A percentile compares a stretch with the other conserved stretches of the same genome.
These are phyloP conservation scores for Uncinocarpus reesii DNA, from an alignment of 2,329 filamentous ascomycete genomes.

Conservation along the genomic window DNA sequence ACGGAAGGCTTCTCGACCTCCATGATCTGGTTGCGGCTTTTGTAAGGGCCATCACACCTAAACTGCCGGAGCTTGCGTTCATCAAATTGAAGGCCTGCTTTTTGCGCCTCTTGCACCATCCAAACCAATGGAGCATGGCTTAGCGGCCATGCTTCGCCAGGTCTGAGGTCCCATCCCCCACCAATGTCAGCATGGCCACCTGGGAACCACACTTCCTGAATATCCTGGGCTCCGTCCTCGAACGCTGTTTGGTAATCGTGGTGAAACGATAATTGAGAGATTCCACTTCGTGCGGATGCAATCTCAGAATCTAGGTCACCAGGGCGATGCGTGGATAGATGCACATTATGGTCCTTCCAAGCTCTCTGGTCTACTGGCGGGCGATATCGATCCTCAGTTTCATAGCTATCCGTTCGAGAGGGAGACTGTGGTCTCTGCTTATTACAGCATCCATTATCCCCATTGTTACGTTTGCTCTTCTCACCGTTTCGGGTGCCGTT, in stretches of 20 bases:
- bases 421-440: slow-evolving; percentile 2
- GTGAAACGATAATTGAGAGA: slow-evolving; percentile 3
- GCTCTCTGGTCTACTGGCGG: not conserved
- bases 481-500: not conserved
- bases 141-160: slow-evolving; percentile 27
- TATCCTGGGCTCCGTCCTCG: slow-evolving; percentile 30
- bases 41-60: slow-evolving; percentile 48
- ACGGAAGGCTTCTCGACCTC: not conserved
- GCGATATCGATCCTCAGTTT: slow-evolving; percentile 11
- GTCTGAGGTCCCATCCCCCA: slow-evolving; percentile 41
- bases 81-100: slow-evolving; percentile 62
- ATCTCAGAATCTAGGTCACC: slow-evolving; percentile 4
- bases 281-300: slow-evolving; percentile 1
- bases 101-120: slow-evolving; percentile 46
- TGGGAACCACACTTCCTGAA: slow-evolving; percentile 48
- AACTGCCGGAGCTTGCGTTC: slow-evolving; percentile 55
- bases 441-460: not conserved
- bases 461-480: not conserved
- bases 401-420: not conserved
- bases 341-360: not conserved
- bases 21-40: not conserved
- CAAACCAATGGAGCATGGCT: slow-evolving; percentile 45
- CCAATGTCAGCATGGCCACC: slow-evolving; percentile 47
- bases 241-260: not conserved
- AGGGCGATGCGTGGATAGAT: not conserved